phyloP scores from a whole-genome alignment of 768 basidiomycete genomes.

The Strobilomyces confusus region DNA sequence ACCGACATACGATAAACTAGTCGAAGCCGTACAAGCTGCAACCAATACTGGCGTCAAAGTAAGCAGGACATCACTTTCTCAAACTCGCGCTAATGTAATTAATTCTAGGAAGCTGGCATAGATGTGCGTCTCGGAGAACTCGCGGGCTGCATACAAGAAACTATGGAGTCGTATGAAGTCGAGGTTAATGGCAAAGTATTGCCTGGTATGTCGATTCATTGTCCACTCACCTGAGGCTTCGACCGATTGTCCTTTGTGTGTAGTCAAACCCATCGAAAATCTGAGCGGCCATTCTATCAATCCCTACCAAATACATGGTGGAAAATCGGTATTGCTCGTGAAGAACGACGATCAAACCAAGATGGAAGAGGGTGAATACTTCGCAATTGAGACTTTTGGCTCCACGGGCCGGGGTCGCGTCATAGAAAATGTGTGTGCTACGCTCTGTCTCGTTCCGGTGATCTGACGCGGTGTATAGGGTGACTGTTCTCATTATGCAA shows the following conservation, averaged over 20 bases:
- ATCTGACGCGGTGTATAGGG: conserved; percentile 46
- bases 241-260: background rate
- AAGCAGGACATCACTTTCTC: conserved; percentile 12
- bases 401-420: conserved; percentile 92
- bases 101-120: conserved; percentile 84
- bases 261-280: conserved; percentile 92
- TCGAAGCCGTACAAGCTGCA: conserved; percentile 91
- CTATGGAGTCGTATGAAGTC: conserved; percentile 98
- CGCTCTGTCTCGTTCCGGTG: background rate
- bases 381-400: conserved; percentile 98
- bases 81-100: conserved; percentile 4
- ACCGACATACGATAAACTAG: conserved; percentile 81
- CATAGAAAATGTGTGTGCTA: conserved; percentile 62
- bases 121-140: conserved; percentile 92
- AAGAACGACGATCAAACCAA: conserved; percentile 87
- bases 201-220: conserved; percentile 50
- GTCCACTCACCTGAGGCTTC: background rate
- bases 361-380: conserved; percentile 99
- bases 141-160: conserved; percentile 90
- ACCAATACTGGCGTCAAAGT: conserved; percentile 91
- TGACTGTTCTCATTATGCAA: conserved; percentile 92
- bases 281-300: conserved; percentile 94
- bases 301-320: conserved; percentile 88
- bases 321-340: conserved; percentile 88
- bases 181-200: conserved; percentile 81